Conservation (phyloP, 192 early-diverging fungal genomes). For the Coemansia sp. region DNA sequence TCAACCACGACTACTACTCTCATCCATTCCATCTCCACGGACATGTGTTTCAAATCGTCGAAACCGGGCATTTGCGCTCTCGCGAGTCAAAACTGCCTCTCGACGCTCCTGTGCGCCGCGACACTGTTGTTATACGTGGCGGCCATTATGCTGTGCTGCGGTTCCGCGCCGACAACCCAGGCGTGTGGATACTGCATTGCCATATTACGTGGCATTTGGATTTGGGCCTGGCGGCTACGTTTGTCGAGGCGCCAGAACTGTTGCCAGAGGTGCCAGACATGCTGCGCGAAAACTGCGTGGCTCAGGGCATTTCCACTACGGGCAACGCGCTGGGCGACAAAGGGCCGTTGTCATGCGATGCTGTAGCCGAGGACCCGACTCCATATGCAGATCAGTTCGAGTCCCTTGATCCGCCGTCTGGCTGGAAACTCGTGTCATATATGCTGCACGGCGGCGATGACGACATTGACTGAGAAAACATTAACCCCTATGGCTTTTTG, state of each 20-base stretch:
- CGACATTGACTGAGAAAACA: background rate
- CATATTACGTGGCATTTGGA: slow-evolving; percentile 64
- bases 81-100: slow-evolving; percentile 29
- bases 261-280: slow-evolving; percentile 46
- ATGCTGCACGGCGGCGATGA: slow-evolving; percentile 17
- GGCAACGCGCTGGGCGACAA: slow-evolving; percentile 73
- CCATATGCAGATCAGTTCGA: slow-evolving; percentile 41
- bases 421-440: slow-evolving; percentile 46
- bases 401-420: slow-evolving; percentile 32
- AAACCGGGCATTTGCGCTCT: slow-evolving; percentile 54
- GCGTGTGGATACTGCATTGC: slow-evolving; percentile 85
- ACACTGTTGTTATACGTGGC: slow-evolving; percentile 67
- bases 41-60: slow-evolving; percentile 77
- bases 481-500: background rate
- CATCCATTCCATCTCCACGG: slow-evolving; percentile 89
- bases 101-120: slow-evolving; percentile 51
- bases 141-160: slow-evolving; percentile 67
- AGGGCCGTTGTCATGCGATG: slow-evolving; percentile 57
- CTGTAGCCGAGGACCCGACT: slow-evolving; percentile 45
- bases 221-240: slow-evolving; percentile 66
- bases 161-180: slow-evolving; percentile 78
- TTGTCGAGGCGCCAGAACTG: slow-evolving; percentile 72
- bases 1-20: slow-evolving; percentile 71
- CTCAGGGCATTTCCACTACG: slow-evolving; percentile 58
- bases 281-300: slow-evolving; percentile 63